Conservation (phyloP, 441 rosid genomes). For the Corymbia citriodora region DNA sequence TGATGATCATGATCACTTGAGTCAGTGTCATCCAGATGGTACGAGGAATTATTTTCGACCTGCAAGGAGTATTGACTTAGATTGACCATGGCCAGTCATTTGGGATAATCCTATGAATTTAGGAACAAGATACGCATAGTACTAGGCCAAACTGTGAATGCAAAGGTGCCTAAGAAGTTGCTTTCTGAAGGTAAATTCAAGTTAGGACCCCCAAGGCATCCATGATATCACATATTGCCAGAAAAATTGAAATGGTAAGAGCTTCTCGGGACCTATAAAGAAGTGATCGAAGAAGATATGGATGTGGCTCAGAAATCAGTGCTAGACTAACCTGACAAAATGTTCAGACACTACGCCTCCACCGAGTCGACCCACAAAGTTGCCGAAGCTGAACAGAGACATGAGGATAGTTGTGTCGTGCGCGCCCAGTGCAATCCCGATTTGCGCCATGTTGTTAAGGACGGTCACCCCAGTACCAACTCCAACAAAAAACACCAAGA, state of each 20-base stretch:
- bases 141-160: background rate
- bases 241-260: background rate
- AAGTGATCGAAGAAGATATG: background rate
- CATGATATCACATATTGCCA: background rate
- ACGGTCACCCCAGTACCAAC: conserved; percentile 46
- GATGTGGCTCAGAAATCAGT: background rate
- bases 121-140: background rate
- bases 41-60: conserved; percentile 32
- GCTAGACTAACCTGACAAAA: conserved; percentile 31
- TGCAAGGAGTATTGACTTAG: background rate
- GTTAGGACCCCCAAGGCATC: background rate
- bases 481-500: conserved; percentile 34
- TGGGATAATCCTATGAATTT: background rate
- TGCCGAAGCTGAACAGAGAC: conserved; percentile 41
- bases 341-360: conserved; percentile 38
- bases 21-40: conserved; percentile 41
- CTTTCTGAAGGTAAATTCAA: background rate
- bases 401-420: conserved; percentile 27
- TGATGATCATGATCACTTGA: conserved; percentile 31
- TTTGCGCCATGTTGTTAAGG: conserved; percentile 45
- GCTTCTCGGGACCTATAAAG: background rate
- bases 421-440: conserved; percentile 36
- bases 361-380: conserved; percentile 40
- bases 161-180: background rate
- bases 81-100: background rate